Evolutionary conservation across 495 filamentous ascomycete species (phyloP).

Genomic region (Beverwykella pulmonaria): DNA sequence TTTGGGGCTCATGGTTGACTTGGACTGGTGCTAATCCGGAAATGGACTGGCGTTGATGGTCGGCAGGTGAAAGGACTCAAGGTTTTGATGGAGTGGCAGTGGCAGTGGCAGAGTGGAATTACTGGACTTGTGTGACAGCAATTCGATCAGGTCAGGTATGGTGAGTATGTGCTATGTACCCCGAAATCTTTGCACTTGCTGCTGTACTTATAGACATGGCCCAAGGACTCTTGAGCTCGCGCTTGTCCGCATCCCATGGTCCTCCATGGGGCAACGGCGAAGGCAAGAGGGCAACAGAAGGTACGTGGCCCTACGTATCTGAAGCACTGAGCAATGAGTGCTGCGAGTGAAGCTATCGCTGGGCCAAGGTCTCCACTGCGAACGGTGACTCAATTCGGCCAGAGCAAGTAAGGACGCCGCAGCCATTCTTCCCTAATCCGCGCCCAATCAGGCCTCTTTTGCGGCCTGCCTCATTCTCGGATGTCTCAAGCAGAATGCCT

Average conservation of each 20-base stretch:
- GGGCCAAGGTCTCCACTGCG: background rate
- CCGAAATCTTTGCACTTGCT: background rate
- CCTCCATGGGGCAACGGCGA: conserved; percentile 21
- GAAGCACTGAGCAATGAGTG: conserved; percentile 13
- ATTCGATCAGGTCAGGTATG: background rate
- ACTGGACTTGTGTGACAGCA: background rate
- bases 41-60: background rate
- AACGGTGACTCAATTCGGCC: conserved; percentile 29
- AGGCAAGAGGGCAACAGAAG: conserved; percentile 22
- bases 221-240: conserved; percentile 5
- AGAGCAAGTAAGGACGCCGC: background rate
- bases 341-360: conserved; percentile 14
- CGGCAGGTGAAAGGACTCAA: too few relatives aligned
- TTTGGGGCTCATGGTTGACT: background rate
- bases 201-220: conserved; percentile 15
- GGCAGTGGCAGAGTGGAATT: too few relatives aligned
- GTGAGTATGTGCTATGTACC: background rate
- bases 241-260: background rate
- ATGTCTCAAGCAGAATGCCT: conserved; percentile 14
- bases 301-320: conserved; percentile 22
- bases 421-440: conserved; percentile 5
- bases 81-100: too few relatives aligned
- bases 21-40: background rate
- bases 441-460: conserved; percentile 12
- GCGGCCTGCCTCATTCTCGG: conserved; percentile 22